Evolutionary conservation across 495 filamentous ascomycete species (phyloP).

Genomic region (Aspergillus panamensis): DNA sequence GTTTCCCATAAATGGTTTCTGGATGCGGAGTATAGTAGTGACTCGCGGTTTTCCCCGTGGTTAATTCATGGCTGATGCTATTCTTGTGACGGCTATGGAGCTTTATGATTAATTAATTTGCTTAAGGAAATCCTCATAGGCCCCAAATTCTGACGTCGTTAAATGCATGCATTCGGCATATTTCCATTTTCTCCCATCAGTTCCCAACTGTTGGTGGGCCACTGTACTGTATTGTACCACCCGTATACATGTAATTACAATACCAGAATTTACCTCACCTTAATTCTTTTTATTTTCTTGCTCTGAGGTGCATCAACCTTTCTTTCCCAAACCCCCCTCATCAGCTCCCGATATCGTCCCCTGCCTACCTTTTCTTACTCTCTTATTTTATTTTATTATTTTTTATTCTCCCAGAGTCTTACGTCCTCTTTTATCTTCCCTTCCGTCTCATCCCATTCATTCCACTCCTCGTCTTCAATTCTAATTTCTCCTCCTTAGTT

Average conservation of each 20-base stretch:
- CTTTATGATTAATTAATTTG: background rate
- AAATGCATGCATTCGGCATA: constrained; percentile 6
- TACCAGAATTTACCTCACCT: constrained; percentile 5
- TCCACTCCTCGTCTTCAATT: constrained; percentile 19
- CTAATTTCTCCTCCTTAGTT: constrained; percentile 22
- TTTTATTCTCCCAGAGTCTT: constrained; percentile 12
- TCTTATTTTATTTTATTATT: constrained; percentile 13
- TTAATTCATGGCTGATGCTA: background rate
- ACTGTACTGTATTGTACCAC: constrained; percentile 11
- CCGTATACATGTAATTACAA: constrained; percentile 1
- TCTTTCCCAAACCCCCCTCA: constrained; percentile 13
- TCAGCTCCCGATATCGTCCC: constrained; percentile 26
- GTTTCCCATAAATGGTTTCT: background rate
- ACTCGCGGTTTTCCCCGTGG: background rate
- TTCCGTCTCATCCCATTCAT: constrained; percentile 11
- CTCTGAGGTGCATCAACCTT: constrained; percentile 10
- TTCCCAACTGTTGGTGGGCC: constrained; percentile 15
- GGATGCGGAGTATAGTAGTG: background rate
- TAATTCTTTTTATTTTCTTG: background rate
- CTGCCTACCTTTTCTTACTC: constrained; percentile 11
- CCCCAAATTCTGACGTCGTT: background rate
- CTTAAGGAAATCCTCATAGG: background rate
- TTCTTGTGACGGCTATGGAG: no score
- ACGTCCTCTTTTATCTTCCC: constrained; percentile 22
- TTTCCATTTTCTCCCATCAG: background rate